Evolutionary conservation across 345 rosid species (phyloP), one percentile per base, ranked within the genome.

Genomic region (Heritiera fomes): DNA sequence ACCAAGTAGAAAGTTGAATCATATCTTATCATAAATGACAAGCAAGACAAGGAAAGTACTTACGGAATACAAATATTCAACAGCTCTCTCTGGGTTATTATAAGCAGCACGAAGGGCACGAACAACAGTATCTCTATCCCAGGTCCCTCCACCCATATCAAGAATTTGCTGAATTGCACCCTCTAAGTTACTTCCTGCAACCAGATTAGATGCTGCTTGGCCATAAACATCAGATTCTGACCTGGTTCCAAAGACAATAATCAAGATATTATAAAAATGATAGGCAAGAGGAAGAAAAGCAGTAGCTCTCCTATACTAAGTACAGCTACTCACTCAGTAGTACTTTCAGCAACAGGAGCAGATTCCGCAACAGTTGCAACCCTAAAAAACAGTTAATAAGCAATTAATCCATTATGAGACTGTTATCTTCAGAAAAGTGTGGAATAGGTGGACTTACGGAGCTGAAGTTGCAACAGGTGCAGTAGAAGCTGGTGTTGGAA

Each of bases 11-110:
- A 38, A 17, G 20, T 7, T 15, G 46, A 38, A 64, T 64, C 38
- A 38, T 46, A 64, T 47, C 40, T 20, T 23, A 28, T 28, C 7
- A 70, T 6, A 28, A 69, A 23, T 47, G 73, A 47, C 8, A 50
- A 71, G 71, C 0, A 6, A 20, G 8, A 59, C 18, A 72, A 47
- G 43, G 23, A 75, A 58, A 38, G 41, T 65, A 84, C 97, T 80
- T 77, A 94, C 98, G 77, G 98, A 86, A 77, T 92, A 96, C 67
- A 96, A 87, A 85, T 96, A 96, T 85, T 96, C 98, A 82, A 96
- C 97, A 85, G 99, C 99, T 83, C 98, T 90, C 87, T 91, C 98
- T 0, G 98, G 99, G 74, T 94, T 94, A 86, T 94, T 96, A 84
- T 66, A 96, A 69, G 98, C 99, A 73, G 98, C 98, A 74, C 94